Percentiles rank a stretch among this genome's conserved stretches.
These are phyloP conservation scores for Aspergillus intermedius DNA, from an alignment of 2,329 filamentous ascomycete genomes.

Conservation along the genomic window DNA sequence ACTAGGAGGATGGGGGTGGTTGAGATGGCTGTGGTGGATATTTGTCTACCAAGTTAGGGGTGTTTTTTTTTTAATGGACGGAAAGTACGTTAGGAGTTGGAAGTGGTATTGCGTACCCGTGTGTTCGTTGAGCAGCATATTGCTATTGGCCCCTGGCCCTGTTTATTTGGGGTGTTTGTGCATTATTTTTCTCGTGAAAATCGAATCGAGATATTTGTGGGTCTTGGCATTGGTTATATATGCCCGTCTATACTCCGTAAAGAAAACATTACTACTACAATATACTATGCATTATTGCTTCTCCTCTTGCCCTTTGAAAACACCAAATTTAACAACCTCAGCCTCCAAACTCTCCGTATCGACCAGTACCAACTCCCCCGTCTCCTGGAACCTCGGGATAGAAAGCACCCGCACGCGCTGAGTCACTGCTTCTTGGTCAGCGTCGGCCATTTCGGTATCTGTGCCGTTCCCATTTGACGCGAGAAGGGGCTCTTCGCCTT, in stretches of 20 bases:
- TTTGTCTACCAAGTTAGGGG: background rate
- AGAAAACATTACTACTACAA: background rate
- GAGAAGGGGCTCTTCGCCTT: constrained; percentile 37
- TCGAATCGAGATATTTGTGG: background rate
- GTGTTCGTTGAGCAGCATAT: background rate
- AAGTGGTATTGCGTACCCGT: background rate
- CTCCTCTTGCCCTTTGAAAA: constrained; percentile 32
- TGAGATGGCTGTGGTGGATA: constrained; percentile 52
- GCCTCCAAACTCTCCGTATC: constrained; percentile 81
- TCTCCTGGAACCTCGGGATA: constrained; percentile 73
- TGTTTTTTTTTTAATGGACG: background rate
- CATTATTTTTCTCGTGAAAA: too few relatives aligned
- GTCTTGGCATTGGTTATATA: background rate
- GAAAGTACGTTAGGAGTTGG: background rate
- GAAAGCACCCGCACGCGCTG: constrained; percentile 72
- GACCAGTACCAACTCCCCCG: constrained; percentile 72
- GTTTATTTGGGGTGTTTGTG: too few relatives aligned
- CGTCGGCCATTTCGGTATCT: constrained; percentile 29
- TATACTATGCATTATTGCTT: constrained; percentile 19
- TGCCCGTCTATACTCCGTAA: background rate
- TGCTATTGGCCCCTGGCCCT: background rate
- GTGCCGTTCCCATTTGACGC: constrained; percentile 27
- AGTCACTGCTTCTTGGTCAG: constrained; percentile 43
- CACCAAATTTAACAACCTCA: constrained; percentile 57
- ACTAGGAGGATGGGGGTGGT: constrained; percentile 66